These are phyloP conservation scores for Erodium trifolium DNA, from an alignment of 441 rosid genomes.

Conservation along the genomic window DNA sequence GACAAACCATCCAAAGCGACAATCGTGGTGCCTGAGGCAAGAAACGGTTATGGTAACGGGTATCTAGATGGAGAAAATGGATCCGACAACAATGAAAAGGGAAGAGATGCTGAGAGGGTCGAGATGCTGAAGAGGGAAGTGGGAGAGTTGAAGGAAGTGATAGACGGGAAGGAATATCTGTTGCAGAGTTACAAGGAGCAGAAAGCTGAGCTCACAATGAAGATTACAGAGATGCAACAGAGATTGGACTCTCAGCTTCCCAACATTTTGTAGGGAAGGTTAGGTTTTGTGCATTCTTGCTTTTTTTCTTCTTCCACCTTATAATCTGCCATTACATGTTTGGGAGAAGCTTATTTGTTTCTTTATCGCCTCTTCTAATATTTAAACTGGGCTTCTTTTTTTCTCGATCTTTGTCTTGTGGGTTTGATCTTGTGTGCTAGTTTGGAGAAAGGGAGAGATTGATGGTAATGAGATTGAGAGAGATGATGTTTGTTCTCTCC, in stretches of 20 bases:
- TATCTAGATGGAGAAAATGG: slow-evolving; percentile 34
- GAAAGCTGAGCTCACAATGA: slow-evolving; percentile 71
- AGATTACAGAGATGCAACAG: slow-evolving; percentile 76
- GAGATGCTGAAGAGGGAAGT: slow-evolving; percentile 84
- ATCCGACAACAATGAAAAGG: slow-evolving; percentile 36
- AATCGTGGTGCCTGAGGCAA: slow-evolving; percentile 40
- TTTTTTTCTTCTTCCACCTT: slow-evolving; percentile 11
- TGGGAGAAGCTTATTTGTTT: slow-evolving; percentile 9
- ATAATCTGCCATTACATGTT: slow-evolving; percentile 2
- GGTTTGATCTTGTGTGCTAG: background rate
- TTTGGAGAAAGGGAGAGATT: background rate
- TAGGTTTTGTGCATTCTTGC: slow-evolving; percentile 59
- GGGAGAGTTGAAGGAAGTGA: slow-evolving; percentile 72
- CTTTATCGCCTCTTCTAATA: background rate
- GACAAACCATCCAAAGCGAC: slow-evolving; percentile 37
- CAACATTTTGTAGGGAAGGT: slow-evolving; percentile 62
- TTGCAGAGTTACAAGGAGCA: slow-evolving; percentile 81
- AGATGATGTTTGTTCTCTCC: background rate
- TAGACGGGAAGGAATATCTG: slow-evolving; percentile 81
- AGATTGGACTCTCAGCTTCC: slow-evolving; percentile 90
- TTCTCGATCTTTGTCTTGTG: background rate
- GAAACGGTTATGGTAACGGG: slow-evolving; percentile 60
- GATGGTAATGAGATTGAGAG: background rate
- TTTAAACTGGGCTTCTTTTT: too few relatives aligned
- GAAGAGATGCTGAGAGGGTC: slow-evolving; percentile 42